Base-by-base conservation (phyloP, 2,329 filamentous ascomycete species). In the Exophiala alcalophila region DNA sequence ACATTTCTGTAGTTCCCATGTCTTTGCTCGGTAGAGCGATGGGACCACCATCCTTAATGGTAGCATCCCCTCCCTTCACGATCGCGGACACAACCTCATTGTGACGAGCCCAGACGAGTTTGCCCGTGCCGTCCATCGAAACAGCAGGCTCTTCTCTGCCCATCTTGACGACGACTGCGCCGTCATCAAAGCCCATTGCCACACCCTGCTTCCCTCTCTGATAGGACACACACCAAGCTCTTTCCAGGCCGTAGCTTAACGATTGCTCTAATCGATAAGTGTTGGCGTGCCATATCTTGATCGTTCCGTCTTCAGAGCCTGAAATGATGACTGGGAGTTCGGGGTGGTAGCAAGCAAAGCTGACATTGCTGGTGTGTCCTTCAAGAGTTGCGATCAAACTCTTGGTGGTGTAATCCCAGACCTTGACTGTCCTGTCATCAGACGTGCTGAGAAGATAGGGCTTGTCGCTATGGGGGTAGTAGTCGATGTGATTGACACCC, bases 351-450 rank as follows among this genome's bases (percentile, higher is more conserved):
- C 90, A 94, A 35, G 92, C 92, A 61, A 97, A 98, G 2, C 90
- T 96, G 33, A 98, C 92, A 61, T 98, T 98, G 67, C 90, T 95
- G 20, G 89, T 94, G 66, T 98, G 92, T 19, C 92, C 92, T 66
- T 98, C 92, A 33, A 98, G 76, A 2, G 91, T 97, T 20, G 92
- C 92, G 62, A 97, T 96, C 54, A 97, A 74, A 9, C 89, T 92
- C 70, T 98, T 98, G 34, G 90, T 97, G 9, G 91, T 97, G 73
- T 98, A 97, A 64, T 98, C 92, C 91, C 92, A 98, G 41, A 98
- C 81, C 74, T 97, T 97, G 58, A 97, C 88, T 1, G 91, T 97
- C 59, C 87, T 82, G 67, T 97, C 92, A 64, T 98, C 92, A 5
- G 89, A 95, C 10, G 91, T 96, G 16, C 92, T 98, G 52, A 98